A percentile compares a stretch with the other conserved stretches of the same genome.
Conservation (phyloP, 768 basidiomycete species). For the Pisolithus microcarpus region DNA sequence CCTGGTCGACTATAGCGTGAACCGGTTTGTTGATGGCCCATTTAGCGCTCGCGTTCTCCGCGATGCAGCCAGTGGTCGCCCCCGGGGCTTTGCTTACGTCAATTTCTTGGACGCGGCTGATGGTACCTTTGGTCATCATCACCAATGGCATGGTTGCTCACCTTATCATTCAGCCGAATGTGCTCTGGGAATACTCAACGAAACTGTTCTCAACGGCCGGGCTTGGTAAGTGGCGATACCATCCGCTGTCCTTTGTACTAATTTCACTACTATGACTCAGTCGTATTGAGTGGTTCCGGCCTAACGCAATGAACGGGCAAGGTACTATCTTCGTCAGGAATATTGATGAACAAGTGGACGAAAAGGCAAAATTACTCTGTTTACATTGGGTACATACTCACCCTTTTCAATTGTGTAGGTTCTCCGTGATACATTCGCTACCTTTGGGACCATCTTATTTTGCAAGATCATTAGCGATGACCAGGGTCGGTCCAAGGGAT, state of each 20-base stretch:
- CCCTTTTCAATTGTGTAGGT: constrained; percentile 43
- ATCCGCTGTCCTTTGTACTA: neutral
- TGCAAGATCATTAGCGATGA: constrained; percentile 99
- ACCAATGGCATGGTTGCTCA: neutral
- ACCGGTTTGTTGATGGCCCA: neutral
- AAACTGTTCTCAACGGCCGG: constrained; percentile 96
- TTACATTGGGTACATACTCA: neutral
- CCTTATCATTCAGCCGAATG: constrained; percentile 65
- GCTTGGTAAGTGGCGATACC: constrained; percentile 61
- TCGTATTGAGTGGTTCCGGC: constrained; percentile 99
- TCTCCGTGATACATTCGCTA: constrained; percentile 98
- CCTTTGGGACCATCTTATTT: constrained; percentile 96
- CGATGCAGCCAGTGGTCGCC: constrained; percentile 98
- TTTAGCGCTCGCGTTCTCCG: constrained; percentile 96
- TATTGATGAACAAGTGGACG: constrained; percentile 93
- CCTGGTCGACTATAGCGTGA: neutral
- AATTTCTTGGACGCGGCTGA: constrained; percentile 95
- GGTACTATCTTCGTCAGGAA: constrained; percentile 99
- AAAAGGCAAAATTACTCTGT: constrained; percentile 60
- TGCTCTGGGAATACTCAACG: constrained; percentile 97
- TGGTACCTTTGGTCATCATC: constrained; percentile 44
- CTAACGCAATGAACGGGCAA: constrained; percentile 98
- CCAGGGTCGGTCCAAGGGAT: constrained; percentile 91
- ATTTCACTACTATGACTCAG: constrained; percentile 30
- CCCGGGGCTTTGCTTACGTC: constrained; percentile 98